Percentiles rank a stretch among this genome's conserved stretches.
Evolutionary conservation across 1,284 basidiomycete genomes (phyloP).

Genomic region (Athelia sp.): DNA sequence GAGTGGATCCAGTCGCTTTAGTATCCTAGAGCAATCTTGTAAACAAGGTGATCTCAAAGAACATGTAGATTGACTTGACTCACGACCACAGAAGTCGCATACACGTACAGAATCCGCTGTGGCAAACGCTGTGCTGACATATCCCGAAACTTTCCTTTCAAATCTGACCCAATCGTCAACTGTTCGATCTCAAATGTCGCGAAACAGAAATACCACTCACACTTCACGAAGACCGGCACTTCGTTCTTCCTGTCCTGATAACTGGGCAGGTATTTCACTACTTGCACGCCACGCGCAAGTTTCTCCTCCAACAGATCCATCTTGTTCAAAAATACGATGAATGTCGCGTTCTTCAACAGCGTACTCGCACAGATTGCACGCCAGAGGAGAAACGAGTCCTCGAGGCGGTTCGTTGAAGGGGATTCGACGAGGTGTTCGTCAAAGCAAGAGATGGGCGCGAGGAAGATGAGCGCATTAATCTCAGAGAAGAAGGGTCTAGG

Average conservation of each 20-base stretch:
- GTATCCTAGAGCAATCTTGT: conserved; percentile 29
- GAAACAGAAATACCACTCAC: conserved; percentile 23
- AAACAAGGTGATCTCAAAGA: conserved; percentile 1
- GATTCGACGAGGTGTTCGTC: conserved; percentile 62
- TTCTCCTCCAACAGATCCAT: conserved; percentile 46
- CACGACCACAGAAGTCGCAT: conserved; percentile 59
- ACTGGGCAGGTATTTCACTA: conserved; percentile 27
- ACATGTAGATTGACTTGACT: conserved; percentile 17
- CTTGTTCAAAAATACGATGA: conserved; percentile 67
- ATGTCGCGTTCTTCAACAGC: conserved; percentile 48
- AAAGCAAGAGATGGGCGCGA: conserved; percentile 57
- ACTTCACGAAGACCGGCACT: conserved; percentile 30
- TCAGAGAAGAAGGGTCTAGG: conserved; percentile 39
- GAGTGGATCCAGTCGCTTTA: conserved; percentile 32
- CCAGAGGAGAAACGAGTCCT: conserved; percentile 66
- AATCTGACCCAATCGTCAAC: conserved; percentile 23
- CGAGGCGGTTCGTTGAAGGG: conserved; percentile 52
- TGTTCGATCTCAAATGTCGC: not conserved
- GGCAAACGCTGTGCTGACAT: conserved; percentile 44
- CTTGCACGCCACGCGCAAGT: conserved; percentile 23
- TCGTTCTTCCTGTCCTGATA: conserved; percentile 31
- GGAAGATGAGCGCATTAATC: conserved; percentile 63
- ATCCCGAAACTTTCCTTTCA: conserved; percentile 54
- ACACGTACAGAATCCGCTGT: conserved; percentile 47
- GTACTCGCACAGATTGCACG: conserved; percentile 48